Percentiles rank a stretch among this genome's conserved stretches.
Evolutionary conservation across 2,329 filamentous ascomycete species (phyloP).

Genomic region (Exophiala aquamarina): DNA sequence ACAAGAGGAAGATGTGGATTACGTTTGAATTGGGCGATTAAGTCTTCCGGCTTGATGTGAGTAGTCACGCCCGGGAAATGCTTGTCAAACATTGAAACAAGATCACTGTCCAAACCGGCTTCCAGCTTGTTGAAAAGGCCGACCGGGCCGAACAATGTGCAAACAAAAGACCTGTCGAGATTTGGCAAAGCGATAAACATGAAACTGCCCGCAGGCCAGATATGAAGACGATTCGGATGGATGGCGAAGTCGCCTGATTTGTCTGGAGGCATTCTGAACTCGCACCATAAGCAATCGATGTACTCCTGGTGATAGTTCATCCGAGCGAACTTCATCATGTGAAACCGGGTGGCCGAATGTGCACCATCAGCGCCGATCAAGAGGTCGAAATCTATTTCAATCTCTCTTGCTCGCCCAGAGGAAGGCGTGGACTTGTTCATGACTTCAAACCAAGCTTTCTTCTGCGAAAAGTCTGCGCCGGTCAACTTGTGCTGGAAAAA

Average conservation of each 20-base stretch:
- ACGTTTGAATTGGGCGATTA: constrained; percentile 70
- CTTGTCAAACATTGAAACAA: constrained; percentile 73
- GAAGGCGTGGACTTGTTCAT: constrained; percentile 28
- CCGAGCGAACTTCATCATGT: constrained; percentile 91
- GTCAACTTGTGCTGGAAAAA: constrained; percentile 94
- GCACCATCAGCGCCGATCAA: constrained; percentile 94
- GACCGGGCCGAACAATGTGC: constrained; percentile 84
- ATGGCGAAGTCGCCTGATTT: constrained; percentile 64
- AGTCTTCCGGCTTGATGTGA: constrained; percentile 59
- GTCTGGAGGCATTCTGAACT: constrained; percentile 74
- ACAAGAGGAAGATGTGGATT: constrained; percentile 94
- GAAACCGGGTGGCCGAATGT: constrained; percentile 85
- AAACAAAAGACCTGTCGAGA: constrained; percentile 90
- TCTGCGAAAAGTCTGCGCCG: constrained; percentile 76
- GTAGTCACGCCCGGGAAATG: constrained; percentile 82
- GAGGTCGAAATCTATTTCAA: constrained; percentile 85
- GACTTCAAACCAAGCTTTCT: constrained; percentile 84
- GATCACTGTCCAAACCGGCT: constrained; percentile 49
- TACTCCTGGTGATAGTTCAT: constrained; percentile 94
- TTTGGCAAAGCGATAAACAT: constrained; percentile 98
- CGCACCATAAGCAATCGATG: constrained; percentile 96
- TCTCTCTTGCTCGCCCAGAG: constrained; percentile 59
- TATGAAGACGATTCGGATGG: constrained; percentile 90
- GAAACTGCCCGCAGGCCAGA: constrained; percentile 90
- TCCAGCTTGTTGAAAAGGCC: constrained; percentile 69